phyloP scores from a whole-genome alignment of 2,329 filamentous ascomycete genomes.

The Xylaria hypoxylon region DNA sequence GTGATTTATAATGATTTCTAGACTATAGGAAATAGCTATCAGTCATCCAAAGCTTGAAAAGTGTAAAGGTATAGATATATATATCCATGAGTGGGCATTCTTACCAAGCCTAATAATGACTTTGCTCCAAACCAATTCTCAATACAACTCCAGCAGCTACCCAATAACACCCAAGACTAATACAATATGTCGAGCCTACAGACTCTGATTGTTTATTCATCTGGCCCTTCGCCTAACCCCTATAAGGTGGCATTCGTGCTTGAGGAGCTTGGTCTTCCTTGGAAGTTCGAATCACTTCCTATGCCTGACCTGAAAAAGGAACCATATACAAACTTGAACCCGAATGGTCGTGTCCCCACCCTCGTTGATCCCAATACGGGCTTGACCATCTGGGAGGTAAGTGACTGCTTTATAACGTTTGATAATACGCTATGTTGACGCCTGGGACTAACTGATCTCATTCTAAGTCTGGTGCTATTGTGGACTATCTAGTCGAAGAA shows the following conservation, averaged over 20 bases:
- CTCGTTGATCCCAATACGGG: conserved; percentile 59
- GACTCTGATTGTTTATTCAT: conserved; percentile 21
- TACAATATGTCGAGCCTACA: conserved; percentile 17
- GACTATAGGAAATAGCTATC: background rate
- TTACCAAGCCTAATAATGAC: background rate
- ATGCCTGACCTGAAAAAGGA: conserved; percentile 40
- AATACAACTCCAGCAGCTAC: background rate
- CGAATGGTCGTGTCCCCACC: conserved; percentile 49
- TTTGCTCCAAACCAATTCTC: background rate
- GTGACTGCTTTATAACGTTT: background rate
- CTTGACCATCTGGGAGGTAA: conserved; percentile 56
- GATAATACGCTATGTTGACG: background rate
- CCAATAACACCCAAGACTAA: background rate
- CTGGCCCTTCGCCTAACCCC: conserved; percentile 20
- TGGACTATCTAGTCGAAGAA: conserved; percentile 56
- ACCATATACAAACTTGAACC: conserved; percentile 41
- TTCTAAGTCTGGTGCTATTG: conserved; percentile 57
- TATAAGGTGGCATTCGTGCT: conserved; percentile 38
- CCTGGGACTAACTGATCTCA: background rate
- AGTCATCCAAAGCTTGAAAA: background rate
- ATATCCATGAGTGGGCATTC: background rate
- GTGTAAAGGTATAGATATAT: background rate
- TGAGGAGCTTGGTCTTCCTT: conserved; percentile 40
- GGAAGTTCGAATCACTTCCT: conserved; percentile 35
- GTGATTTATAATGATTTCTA: background rate